Conservation (phyloP, 208 protist species). For the Herpetomonas samuelpessoai region DNA sequence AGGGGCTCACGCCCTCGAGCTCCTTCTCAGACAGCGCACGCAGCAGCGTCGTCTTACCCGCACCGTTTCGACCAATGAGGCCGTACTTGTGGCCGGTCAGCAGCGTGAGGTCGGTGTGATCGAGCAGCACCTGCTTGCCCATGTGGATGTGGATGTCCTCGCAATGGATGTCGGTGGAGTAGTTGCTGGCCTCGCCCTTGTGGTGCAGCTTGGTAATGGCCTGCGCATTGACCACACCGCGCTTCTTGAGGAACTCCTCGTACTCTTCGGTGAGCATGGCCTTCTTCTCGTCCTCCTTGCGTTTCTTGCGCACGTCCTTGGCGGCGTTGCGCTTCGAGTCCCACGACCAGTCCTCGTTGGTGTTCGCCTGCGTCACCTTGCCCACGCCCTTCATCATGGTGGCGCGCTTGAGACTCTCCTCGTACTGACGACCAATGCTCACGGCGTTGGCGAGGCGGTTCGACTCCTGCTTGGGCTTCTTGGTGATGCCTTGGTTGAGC, state of each 20-base stretch:
- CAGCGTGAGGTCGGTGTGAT: slow-evolving; percentile 76
- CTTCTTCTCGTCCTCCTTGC: slow-evolving; percentile 90
- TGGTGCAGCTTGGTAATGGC: slow-evolving; percentile 86
- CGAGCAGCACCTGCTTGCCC: slow-evolving; percentile 85
- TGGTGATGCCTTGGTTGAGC: slow-evolving; percentile 49
- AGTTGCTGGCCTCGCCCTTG: slow-evolving; percentile 72
- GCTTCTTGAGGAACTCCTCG: slow-evolving; percentile 85
- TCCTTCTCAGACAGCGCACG: slow-evolving; percentile 92
- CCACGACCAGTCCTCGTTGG: slow-evolving; percentile 90
- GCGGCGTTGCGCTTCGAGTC: slow-evolving; percentile 83
- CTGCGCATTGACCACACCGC: slow-evolving; percentile 70
- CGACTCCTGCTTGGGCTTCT: slow-evolving; percentile 69
- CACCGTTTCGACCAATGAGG: slow-evolving; percentile 95
- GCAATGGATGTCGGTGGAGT: slow-evolving; percentile 85
- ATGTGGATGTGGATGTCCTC: slow-evolving; percentile 88
- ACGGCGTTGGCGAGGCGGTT: slow-evolving; percentile 72
- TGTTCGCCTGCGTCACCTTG: slow-evolving; percentile 78
- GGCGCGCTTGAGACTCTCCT: slow-evolving; percentile 81
- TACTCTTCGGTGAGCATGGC: slow-evolving; percentile 86
- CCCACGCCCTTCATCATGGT: slow-evolving; percentile 83
- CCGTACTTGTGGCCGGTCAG: slow-evolving; percentile 94
- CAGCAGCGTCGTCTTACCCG: slow-evolving; percentile 94
- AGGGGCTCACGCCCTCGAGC: slow-evolving; percentile 93
- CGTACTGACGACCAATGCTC: slow-evolving; percentile 86
- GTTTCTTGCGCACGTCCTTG: slow-evolving; percentile 87